Base-by-base conservation (phyloP, 1,284 basidiomycete species). In the Apiotrichum brassicae region DNA sequence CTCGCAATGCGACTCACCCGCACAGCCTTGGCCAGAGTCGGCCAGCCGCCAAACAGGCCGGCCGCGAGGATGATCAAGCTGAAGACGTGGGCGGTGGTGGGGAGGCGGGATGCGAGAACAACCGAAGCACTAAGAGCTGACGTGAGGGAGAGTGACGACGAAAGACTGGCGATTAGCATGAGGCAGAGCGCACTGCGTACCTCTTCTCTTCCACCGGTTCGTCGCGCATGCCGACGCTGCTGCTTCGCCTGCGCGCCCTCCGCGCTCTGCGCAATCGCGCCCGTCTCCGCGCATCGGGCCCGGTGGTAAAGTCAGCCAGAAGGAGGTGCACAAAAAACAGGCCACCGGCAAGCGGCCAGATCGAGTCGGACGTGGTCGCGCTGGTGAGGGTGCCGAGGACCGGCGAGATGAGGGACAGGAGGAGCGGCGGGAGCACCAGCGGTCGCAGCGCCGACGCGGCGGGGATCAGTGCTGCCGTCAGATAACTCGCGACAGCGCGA, bases 291-390 rank as follows among this genome's bases (percentile, higher is more conserved):
- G 53, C 56, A 56, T 67, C 72, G 18, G 57, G 53, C 1, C 67
- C 68, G 61, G 66, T 78, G 67, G 63, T 64, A 62, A 86, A 87
- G 70, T 88, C 84, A 4, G 82, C 82, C 12, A 88, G 68, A 32
- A 84, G 71, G 5, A 81, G 72, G 64, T 84, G 82, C 35, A 84
- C 70, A 35, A 77, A 70, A 61, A 86, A 82, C 28, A 90, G 76
- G 57, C 75, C 74, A 13, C 80, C 80, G 40, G 88, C 82, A 39
- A 97, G 75, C 7, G 93, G 93, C 91, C 92, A 97, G 59, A 97
- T 95, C 23, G 90, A 92, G 70, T 98, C 95, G 13, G 85, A 87
- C 18, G 94, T 97, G 0, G 93, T 97, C 8, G 93, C 88, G 35
- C 89, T 87, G 12, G 91, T 95, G 59, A 98, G 75, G 1, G 93